A percentile compares a stretch with the other conserved stretches of the same genome.
Conservation (phyloP, 2,329 filamentous ascomycete species). For the Xylogone sp. region DNA sequence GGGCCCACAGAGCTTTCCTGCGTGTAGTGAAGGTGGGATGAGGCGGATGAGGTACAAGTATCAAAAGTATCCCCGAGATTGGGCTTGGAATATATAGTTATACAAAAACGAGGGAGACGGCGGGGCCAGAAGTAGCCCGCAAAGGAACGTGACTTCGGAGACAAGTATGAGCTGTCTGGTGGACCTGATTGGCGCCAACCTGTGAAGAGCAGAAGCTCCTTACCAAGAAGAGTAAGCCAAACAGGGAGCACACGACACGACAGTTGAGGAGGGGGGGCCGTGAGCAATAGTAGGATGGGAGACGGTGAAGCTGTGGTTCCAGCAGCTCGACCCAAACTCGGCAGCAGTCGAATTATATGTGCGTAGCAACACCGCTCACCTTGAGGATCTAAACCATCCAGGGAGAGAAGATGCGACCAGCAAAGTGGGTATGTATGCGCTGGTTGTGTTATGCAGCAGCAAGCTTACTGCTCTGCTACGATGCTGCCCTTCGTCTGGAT, state of each 20-base stretch:
- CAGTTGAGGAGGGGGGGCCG: background rate
- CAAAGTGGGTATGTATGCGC: background rate
- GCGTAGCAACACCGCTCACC: background rate
- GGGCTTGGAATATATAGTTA: background rate
- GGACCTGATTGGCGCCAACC: background rate
- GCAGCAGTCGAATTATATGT: slow-evolving; percentile 19
- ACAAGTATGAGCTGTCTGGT: background rate
- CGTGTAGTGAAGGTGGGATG: background rate
- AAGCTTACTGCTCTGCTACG: background rate
- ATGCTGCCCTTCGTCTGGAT: background rate
- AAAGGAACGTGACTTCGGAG: background rate
- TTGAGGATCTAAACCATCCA: no score
- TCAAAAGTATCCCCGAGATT: background rate
- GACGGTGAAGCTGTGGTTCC: slow-evolving; percentile 2
- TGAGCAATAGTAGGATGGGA: background rate
- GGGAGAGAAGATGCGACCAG: no score
- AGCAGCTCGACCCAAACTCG: slow-evolving; percentile 16
- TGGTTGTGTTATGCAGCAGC: background rate
- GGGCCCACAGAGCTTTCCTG: background rate
- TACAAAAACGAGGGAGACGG: background rate
- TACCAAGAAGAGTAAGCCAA: background rate
- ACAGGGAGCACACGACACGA: background rate
- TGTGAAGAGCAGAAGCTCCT: background rate
- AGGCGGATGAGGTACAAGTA: background rate
- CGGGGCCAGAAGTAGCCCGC: background rate